Evolutionary conservation across 768 basidiomycete species (phyloP).

Genomic region (Tricholoma matsutake): DNA sequence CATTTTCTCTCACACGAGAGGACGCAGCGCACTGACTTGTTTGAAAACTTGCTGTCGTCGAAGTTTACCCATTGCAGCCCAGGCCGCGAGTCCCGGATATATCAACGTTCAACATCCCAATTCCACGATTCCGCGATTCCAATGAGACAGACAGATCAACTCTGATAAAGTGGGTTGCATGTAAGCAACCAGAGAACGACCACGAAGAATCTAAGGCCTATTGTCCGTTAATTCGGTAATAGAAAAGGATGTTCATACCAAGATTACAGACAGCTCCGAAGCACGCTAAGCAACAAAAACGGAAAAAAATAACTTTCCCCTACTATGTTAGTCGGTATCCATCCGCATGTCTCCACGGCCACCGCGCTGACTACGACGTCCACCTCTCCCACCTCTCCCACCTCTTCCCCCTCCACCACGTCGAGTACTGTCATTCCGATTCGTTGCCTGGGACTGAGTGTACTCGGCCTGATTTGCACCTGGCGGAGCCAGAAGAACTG

Average conservation of each 20-base stretch:
- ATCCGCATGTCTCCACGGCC: conserved; percentile 41
- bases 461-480: conserved; percentile 58
- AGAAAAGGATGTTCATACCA: not conserved
- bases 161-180: not conserved
- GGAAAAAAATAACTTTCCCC: not conserved
- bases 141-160: not conserved
- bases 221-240: not conserved
- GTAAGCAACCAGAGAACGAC: not conserved
- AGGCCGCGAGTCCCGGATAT: too few species aligned
- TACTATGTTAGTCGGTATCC: conserved; percentile 46
- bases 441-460: conserved; percentile 28
- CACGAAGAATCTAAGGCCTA: not conserved
- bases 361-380: conserved; percentile 27
- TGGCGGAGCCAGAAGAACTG: conserved; percentile 65
- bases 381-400: conserved; percentile 34
- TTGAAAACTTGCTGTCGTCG: too few species aligned
- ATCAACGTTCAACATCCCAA: too few species aligned
- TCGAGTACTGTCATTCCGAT: conserved; percentile 27
- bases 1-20: too few species aligned
- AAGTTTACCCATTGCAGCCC: too few species aligned
- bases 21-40: too few species aligned
- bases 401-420: conserved; percentile 37
- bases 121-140: too few species aligned
- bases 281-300: not conserved
- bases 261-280: not conserved